phyloP scores from a whole-genome alignment of 1,139 yeast species.

The Taphrina communis region DNA sequence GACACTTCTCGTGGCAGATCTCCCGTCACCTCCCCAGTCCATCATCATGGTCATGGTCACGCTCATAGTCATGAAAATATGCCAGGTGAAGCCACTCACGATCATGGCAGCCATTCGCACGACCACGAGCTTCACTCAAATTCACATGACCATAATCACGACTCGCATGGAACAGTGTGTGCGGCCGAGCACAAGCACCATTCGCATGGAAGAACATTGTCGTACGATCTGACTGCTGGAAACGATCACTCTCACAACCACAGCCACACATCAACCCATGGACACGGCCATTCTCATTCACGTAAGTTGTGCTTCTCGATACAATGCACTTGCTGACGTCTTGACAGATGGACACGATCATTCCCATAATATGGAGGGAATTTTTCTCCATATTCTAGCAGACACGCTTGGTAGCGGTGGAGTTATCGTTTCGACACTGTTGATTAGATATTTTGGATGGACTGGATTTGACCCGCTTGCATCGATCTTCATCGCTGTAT shows the following conservation, averaged over 20 bases:
- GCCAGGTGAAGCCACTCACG: constrained; percentile 7
- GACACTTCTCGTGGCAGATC: background rate
- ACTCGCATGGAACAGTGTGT: background rate
- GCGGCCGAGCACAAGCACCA: constrained; percentile 47
- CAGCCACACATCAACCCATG: constrained; percentile 36
- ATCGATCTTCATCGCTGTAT: constrained; percentile 79
- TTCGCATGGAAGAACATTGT: constrained; percentile 33
- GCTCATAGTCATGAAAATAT: constrained; percentile 30
- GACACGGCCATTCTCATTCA: constrained; percentile 32
- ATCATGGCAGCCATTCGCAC: background rate
- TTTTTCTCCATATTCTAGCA: constrained; percentile 88
- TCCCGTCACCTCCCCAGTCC: constrained; percentile 3
- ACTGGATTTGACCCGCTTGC: constrained; percentile 89
- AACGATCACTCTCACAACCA: constrained; percentile 43
- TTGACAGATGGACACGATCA: constrained; percentile 47
- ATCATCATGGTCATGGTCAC: constrained; percentile 16
- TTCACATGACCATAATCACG: background rate
- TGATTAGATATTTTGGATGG: constrained; percentile 57
- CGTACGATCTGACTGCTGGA: constrained; percentile 39
- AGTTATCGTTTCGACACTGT: constrained; percentile 80
- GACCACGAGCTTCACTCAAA: background rate
- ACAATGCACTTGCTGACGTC: background rate
- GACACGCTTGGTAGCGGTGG: constrained; percentile 97
- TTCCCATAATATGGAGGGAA: constrained; percentile 93
- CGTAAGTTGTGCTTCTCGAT: constrained; percentile 20